Percentiles rank a stretch among this genome's conserved stretches.
phyloP scores from a whole-genome alignment of 2,329 filamentous ascomycete species.

The Pseudonectria foliicola region DNA sequence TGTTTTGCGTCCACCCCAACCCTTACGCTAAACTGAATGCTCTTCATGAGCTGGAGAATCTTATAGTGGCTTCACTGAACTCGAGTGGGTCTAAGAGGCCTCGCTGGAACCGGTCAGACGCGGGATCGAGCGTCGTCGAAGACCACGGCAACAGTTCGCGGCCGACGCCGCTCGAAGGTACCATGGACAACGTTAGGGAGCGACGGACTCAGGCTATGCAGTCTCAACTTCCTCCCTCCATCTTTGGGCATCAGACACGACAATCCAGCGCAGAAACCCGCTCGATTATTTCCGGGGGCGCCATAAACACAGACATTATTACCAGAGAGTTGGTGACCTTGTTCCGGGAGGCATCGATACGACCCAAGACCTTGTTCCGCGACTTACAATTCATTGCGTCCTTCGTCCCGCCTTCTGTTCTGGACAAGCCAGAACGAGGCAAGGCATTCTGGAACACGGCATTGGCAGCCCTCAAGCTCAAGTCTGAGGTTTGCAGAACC shows the following conservation, averaged over 20 bases:
- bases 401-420: slow-evolving; percentile 52
- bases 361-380: slow-evolving; percentile 75
- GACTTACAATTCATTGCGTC: slow-evolving; percentile 70
- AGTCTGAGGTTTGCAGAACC: slow-evolving; percentile 77
- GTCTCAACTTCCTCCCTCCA: slow-evolving; percentile 20
- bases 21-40: slow-evolving; percentile 80
- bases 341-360: slow-evolving; percentile 59
- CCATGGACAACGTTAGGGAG: slow-evolving; percentile 64
- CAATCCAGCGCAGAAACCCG: slow-evolving; percentile 41
- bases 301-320: slow-evolving; percentile 56
- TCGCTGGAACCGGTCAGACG: slow-evolving; percentile 31
- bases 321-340: slow-evolving; percentile 60
- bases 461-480: slow-evolving; percentile 78
- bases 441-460: slow-evolving; percentile 90
- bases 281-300: slow-evolving; percentile 41
- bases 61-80: slow-evolving; percentile 67
- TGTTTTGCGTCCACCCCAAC: slow-evolving; percentile 85
- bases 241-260: slow-evolving; percentile 28
- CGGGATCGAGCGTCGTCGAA: slow-evolving; percentile 26
- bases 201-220: slow-evolving; percentile 49
- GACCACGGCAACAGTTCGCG: slow-evolving; percentile 29
- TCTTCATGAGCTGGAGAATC: slow-evolving; percentile 72
- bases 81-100: slow-evolving; percentile 28
- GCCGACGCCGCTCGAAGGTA: slow-evolving; percentile 52
- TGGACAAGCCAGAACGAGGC: slow-evolving; percentile 56